Evolutionary conservation across 2,329 filamentous ascomycete species (phyloP), one percentile per base, ranked within the genome.

Genomic region (Microcera coccophila): DNA sequence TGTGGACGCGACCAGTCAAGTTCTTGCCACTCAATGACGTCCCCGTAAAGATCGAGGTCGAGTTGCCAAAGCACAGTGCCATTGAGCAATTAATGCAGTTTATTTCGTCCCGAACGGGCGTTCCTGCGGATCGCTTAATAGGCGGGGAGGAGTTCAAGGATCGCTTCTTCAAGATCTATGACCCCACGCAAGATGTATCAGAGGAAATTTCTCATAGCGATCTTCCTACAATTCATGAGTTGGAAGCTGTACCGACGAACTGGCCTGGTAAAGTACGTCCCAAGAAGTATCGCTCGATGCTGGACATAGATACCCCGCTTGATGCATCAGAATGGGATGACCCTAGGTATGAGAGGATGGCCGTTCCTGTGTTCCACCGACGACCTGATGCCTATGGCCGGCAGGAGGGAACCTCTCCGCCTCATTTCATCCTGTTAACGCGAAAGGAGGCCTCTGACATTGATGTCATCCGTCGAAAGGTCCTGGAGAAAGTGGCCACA

Each of bases 101-200:
- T 59, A 68, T 91, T 26, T 82, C 84, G n/a, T 74, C 73, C 38
- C 78, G 83, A 38, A 79, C 82, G 2, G 84, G 78, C 26, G 75
- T 90, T 29, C 80, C 76, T 42, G 61, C 73, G 38, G 75, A 82
- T 36, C 78, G 80, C 11, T 62, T 96, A n/a, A 81, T 95, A 60
- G 82, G 84, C 12, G 84, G 81, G 1, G 93, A 98, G 58, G 81
- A 94, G 38, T 95, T 88, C 62, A 85, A 81, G 54, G 74, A 81
- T 53, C 89, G 84, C 54, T 90, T 96, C 64, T 97, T 90, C 72
- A 91, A 90, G 60, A 76, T 88, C 38, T 90, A 93, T 52, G 79
- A 88, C 18, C 87, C 96, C 56, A 70, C 69, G 4, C 62, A 64
- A 7, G 74, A 75, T 21, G 81, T 90, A 9, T 81, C 82, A 0